These are phyloP conservation scores for Uncinocarpus reesii DNA, from an alignment of 2,329 filamentous ascomycete species.

Conservation along the genomic window DNA sequence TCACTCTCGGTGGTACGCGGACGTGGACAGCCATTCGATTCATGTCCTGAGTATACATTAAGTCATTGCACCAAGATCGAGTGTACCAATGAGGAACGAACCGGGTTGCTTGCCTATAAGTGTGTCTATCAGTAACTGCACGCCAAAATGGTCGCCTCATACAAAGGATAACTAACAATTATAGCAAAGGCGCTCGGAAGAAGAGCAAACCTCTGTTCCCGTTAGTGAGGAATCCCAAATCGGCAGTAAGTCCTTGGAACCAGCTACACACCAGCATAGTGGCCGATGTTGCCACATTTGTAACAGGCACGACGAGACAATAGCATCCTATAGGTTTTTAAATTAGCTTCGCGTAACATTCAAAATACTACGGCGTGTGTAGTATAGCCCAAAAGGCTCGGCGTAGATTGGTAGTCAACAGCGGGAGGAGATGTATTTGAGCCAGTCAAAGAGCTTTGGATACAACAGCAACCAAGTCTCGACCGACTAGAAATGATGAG, in stretches of 20 bases:
- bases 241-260: constrained; percentile 35
- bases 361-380: background rate
- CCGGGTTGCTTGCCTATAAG: constrained; percentile 38
- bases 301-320: constrained; percentile 77
- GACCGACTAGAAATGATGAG: background rate
- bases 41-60: constrained; percentile 54
- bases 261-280: constrained; percentile 44
- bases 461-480: background rate
- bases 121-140: constrained; percentile 1
- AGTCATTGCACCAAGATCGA: background rate
- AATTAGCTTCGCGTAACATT: background rate
- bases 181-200: constrained; percentile 96
- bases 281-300: constrained; percentile 68
- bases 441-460: background rate
- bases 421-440: background rate
- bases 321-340: constrained; percentile 47
- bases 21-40: constrained; percentile 94
- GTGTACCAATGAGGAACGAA: constrained; percentile 22
- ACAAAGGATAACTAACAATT: constrained; percentile 60
- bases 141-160: background rate
- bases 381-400: background rate
- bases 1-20: constrained; percentile 87
- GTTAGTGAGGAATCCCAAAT: constrained; percentile 46
- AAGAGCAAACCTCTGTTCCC: constrained; percentile 77
- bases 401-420: background rate